Evolutionary conservation across 169 alveolate genomes (phyloP).

Genomic region (Babesia ovata): DNA sequence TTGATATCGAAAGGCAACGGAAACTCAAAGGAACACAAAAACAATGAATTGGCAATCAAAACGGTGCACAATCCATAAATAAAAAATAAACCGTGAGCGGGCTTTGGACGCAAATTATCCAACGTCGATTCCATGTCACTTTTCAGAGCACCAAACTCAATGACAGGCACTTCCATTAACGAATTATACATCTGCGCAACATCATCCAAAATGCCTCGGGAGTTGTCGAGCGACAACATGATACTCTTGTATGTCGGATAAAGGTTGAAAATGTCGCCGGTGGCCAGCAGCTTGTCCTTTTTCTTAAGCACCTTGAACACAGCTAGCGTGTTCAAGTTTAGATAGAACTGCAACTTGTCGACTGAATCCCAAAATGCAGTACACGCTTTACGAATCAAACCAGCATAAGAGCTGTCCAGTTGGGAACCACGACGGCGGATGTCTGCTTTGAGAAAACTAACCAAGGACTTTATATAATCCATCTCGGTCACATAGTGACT

Average conservation of each 20-base stretch:
- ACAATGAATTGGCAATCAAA: constrained; percentile 40
- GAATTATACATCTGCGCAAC: constrained; percentile 37
- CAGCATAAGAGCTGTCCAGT: constrained; percentile 64
- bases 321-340: constrained; percentile 79
- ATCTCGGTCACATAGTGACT: constrained; percentile 70
- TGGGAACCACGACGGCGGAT: constrained; percentile 62
- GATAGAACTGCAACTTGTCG: constrained; percentile 80
- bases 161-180: constrained; percentile 34
- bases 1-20: constrained; percentile 22
- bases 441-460: constrained; percentile 53
- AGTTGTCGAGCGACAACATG: constrained; percentile 61
- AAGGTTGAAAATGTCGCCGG: constrained; percentile 61
- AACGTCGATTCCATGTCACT: constrained; percentile 55
- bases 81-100: constrained; percentile 53
- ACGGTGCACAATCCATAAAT: constrained; percentile 64
- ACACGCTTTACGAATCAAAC: constrained; percentile 70
- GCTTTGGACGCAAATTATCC: constrained; percentile 46
- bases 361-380: constrained; percentile 78
- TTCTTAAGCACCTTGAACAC: constrained; percentile 81
- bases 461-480: constrained; percentile 63
- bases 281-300: constrained; percentile 78
- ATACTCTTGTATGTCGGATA: constrained; percentile 74
- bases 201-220: constrained; percentile 43
- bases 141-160: constrained; percentile 61
- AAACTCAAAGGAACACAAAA: constrained; percentile 59